These are phyloP conservation scores for Coelastrella sp. DNA, from an alignment of 139 green algal species.

Conservation along the genomic window DNA sequence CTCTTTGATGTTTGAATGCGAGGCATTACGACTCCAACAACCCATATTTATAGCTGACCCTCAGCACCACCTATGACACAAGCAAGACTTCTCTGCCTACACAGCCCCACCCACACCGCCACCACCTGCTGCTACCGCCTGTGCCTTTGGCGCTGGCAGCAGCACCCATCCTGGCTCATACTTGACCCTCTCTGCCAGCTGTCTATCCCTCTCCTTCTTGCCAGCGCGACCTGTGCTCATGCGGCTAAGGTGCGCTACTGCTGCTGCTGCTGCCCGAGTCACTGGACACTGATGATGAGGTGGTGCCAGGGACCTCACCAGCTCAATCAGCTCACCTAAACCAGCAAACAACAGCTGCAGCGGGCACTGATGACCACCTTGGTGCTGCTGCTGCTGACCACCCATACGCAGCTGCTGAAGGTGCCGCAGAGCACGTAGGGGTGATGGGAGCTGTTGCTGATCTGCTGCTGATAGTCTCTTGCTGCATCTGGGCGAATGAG, in stretches of 20 bases:
- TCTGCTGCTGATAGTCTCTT: slow-evolving; percentile 19
- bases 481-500: not conserved
- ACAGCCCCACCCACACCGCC: not conserved
- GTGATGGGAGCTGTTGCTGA: not conserved
- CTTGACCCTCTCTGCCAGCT: slow-evolving; percentile 2
- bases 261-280: slow-evolving; percentile 22
- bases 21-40: too few relatives aligned
- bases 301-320: not conserved
- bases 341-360: slow-evolving; percentile 28
- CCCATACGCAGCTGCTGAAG: slow-evolving; percentile 14
- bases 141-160: not conserved
- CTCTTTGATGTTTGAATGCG: too few relatives aligned
- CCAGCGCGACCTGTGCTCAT: not conserved
- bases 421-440: not conserved
- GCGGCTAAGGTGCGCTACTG: not conserved
- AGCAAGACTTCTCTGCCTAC: too few relatives aligned
- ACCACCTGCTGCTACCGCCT: not conserved
- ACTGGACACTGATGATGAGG: slow-evolving; percentile 21
- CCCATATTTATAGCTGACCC: too few relatives aligned
- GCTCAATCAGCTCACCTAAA: not conserved
- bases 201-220: not conserved
- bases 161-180: slow-evolving; percentile 26
- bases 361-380: not conserved
- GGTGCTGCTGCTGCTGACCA: slow-evolving; percentile 1
- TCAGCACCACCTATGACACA: too few relatives aligned